These are phyloP conservation scores for Dentipellis fragilis DNA, from an alignment of 768 basidiomycete species.

Conservation along the genomic window DNA sequence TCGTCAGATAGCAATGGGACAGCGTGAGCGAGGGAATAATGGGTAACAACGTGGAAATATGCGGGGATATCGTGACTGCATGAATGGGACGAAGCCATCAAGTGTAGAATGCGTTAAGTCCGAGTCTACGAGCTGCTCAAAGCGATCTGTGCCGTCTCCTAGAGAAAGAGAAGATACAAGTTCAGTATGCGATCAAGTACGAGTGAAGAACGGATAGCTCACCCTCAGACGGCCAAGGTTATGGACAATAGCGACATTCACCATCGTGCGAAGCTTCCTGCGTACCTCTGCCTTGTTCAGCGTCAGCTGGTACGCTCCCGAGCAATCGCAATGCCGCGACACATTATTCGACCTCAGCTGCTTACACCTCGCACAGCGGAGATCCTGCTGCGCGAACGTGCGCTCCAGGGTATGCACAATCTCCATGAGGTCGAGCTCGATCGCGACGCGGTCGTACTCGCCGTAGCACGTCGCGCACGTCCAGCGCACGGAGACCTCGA, in stretches of 20 bases:
- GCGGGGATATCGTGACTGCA: too few relatives aligned
- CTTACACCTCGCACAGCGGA: slow-evolving; percentile 81
- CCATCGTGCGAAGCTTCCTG: slow-evolving; percentile 67
- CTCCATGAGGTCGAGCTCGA: slow-evolving; percentile 81
- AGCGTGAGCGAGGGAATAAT: too few relatives aligned
- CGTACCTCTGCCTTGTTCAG: slow-evolving; percentile 63
- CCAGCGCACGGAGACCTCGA: slow-evolving; percentile 50
- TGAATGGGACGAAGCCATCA: too few relatives aligned
- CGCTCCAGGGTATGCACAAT: slow-evolving; percentile 61
- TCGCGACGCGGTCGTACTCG: slow-evolving; percentile 81
- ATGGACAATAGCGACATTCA: slow-evolving; percentile 74
- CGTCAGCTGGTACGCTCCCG: slow-evolving; percentile 71
- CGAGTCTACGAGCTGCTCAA: neutral
- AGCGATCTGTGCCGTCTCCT: neutral
- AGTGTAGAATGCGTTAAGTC: too few relatives aligned
- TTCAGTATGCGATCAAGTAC: neutral
- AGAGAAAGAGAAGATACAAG: neutral
- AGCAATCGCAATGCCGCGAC: slow-evolving; percentile 78
- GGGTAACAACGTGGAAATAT: too few relatives aligned
- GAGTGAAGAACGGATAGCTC: neutral
- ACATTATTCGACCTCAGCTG: slow-evolving; percentile 88
- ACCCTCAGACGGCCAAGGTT: slow-evolving; percentile 62
- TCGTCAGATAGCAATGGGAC: too few relatives aligned
- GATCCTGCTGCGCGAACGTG: slow-evolving; percentile 79
- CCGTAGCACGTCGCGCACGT: slow-evolving; percentile 61